Evolutionary conservation across 108 stramenopile genomes (phyloP), one percentile per base, ranked within the genome.

Genomic region (Pseudonitzschia multistriata): DNA sequence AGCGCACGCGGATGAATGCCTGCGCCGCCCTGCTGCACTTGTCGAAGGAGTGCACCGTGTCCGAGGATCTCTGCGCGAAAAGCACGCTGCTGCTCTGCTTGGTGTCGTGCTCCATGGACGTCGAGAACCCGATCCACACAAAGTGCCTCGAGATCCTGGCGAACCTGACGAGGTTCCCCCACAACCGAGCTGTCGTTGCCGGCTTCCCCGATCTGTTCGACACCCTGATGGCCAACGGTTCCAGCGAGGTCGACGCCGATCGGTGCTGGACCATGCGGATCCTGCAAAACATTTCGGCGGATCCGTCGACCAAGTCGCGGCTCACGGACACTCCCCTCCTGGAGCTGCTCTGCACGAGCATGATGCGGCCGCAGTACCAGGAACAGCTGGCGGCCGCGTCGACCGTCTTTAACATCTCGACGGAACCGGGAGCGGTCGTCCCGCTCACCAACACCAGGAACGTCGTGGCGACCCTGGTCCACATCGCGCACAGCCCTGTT

Each of bases 61-160:
- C 85, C 63, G 77, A 79, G 6, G 2, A 71, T 3, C 65, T 91
- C 37, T 78, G 74, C 45, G 35, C 55, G 31, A 86, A 82, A 45
- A 60, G 67, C 19, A 28, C 62, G 15, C 47, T 91, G 57, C 65
- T 88, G 17, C 55, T 78, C 24, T 84, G 66, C 29, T n/a, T 87
- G 19, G 27, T 90, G n/a, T 24, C 66, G 25, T 66, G 88, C 28
- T 70, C 78, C 19, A 72, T 53, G 31, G 79, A 83, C 13, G 49
- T 75, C 39, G 71, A 81, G n/a, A 80, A 84, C 56, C 88, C 85
- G 5, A 67, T 91, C 25, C 88, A 90, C 72, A 84, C 87, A 28
- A 89, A 88, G 72, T 90, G 89, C 73, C 56, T 94, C 21, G 93
- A 94, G 67, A 88, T 89, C n/a, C n/a, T 94, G 27, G 84, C 85